Conservation (phyloP, 257 asterid species). For the Haberlea rhodopensis region DNA sequence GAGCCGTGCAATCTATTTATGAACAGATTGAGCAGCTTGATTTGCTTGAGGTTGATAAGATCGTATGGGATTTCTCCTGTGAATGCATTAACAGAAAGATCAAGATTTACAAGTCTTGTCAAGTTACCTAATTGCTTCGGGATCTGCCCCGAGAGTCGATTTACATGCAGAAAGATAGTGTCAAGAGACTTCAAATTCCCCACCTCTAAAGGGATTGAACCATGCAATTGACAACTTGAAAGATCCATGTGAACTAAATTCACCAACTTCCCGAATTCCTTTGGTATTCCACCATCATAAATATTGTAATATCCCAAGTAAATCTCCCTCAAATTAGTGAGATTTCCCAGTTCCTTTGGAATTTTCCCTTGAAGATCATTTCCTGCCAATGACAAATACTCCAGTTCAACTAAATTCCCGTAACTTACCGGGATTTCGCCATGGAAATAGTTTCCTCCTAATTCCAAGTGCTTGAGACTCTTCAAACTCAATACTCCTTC, state of each 20-base stretch:
- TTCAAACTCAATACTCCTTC: constrained; percentile 47
- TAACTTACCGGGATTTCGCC: constrained; percentile 64
- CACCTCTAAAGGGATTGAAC: constrained; percentile 67
- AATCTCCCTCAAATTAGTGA: constrained; percentile 71
- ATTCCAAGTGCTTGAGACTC: constrained; percentile 66
- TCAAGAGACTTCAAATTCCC: constrained; percentile 60
- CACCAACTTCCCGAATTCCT: constrained; percentile 67
- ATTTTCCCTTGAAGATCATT: constrained; percentile 72
- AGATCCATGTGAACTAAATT: constrained; percentile 73
- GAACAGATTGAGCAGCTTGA: constrained; percentile 69
- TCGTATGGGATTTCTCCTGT: constrained; percentile 88
- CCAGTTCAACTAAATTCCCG: constrained; percentile 53
- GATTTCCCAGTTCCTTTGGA: constrained; percentile 73
- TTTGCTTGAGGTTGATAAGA: constrained; percentile 46
- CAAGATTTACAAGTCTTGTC: constrained; percentile 66
- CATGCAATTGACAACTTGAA: constrained; percentile 67
- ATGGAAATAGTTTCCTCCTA: constrained; percentile 78
- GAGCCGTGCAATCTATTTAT: constrained; percentile 82
- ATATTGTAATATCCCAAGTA: constrained; percentile 71
- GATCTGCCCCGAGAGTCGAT: constrained; percentile 62
- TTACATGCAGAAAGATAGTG: constrained; percentile 66
- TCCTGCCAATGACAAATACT: constrained; percentile 76
- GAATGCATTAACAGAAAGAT: constrained; percentile 67
- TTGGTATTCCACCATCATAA: constrained; percentile 77
- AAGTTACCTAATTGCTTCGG: constrained; percentile 78